Evolutionary conservation across 2,329 filamentous ascomycete species (phyloP).

Genomic region (Talaromyces albobiverticillius): DNA sequence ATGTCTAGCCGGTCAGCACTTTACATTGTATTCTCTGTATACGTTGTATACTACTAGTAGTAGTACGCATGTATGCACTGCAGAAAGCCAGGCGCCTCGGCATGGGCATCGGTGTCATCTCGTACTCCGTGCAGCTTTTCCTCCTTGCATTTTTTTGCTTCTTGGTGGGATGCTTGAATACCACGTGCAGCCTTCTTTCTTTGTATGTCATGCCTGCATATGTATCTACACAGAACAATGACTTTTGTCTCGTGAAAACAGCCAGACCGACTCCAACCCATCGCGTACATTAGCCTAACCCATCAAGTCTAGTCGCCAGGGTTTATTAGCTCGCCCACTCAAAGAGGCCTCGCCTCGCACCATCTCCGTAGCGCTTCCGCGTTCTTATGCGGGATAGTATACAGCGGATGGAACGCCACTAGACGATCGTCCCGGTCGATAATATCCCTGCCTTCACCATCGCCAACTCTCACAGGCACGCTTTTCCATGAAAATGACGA

Average conservation of each 20-base stretch:
- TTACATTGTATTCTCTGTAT: background rate
- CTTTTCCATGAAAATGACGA: slow-evolving; percentile 39
- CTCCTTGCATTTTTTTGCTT: no score
- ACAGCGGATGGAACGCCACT: slow-evolving; percentile 74
- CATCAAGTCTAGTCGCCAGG: no score
- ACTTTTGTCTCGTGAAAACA: no score
- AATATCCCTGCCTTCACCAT: slow-evolving; percentile 46
- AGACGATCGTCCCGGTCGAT: slow-evolving; percentile 57
- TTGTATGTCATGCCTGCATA: no score
- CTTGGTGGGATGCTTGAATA: background rate
- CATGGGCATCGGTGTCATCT: background rate
- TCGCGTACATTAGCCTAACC: background rate
- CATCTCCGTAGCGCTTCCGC: slow-evolving; percentile 65
- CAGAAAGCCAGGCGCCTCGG: background rate
- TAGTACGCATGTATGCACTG: no score
- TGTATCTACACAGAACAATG: no score
- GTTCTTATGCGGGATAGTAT: slow-evolving; percentile 71
- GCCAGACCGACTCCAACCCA: background rate
- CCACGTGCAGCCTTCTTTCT: background rate
- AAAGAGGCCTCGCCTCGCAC: slow-evolving; percentile 46
- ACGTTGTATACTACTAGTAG: no score
- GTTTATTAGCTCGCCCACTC: no score
- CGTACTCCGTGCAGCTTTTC: background rate
- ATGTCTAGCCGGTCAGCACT: background rate
- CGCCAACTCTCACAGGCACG: slow-evolving; percentile 52